Base-by-base conservation (phyloP, 1,284 basidiomycete species). In the Phellopilus nigrolimitatus region DNA sequence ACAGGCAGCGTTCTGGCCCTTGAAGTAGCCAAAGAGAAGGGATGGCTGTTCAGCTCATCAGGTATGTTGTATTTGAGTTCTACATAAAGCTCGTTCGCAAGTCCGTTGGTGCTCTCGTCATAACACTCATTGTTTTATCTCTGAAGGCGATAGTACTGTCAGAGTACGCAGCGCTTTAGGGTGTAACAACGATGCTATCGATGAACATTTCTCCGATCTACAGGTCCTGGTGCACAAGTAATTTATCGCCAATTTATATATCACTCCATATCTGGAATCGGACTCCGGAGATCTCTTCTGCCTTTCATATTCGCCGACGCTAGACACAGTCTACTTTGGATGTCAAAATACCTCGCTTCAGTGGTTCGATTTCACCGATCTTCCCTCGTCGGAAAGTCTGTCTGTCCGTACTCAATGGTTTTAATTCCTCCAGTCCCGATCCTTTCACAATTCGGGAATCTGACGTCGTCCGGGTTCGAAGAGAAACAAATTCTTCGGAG, bases 281-380 rank as follows among this genome's bases (percentile, higher is more conserved):
- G 80, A 79, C 33, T 83, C 93, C 2, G 95, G 95, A 33, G 95
- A 97, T 64, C 80, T 97, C 47, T 95, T 93, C 70, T 91, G 88
- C 31, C 73, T 98, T 2, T 79, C 81, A 0, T 98, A 91, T 88
- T 84, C 83, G 10, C 71, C 82, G 1, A 64, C 70, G 8, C 72
- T 83, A 7, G 80, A 84, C 56, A 88, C 85, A 0, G 72, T 97
- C 34, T 95, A 89, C 65, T 75, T 97, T 49, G 94, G 93, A 22
- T 91, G 91, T 62, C 91, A 97, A 67, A 89, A 93, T 64, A 93
- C 91, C 0, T 89, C 87, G 3, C 75, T 95, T 28, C 91, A 94
- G 61, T 94, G 88, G 89, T 80, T 84, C 63, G 71, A 78, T 60
- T 88, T 91, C 65, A 65, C 68, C 19, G 60, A 55, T n/a, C 51